Evolutionary conservation across 2,329 filamentous ascomycete species (phyloP), one percentile per base, ranked within the genome.

Genomic region (Epichloe coenophiala): DNA sequence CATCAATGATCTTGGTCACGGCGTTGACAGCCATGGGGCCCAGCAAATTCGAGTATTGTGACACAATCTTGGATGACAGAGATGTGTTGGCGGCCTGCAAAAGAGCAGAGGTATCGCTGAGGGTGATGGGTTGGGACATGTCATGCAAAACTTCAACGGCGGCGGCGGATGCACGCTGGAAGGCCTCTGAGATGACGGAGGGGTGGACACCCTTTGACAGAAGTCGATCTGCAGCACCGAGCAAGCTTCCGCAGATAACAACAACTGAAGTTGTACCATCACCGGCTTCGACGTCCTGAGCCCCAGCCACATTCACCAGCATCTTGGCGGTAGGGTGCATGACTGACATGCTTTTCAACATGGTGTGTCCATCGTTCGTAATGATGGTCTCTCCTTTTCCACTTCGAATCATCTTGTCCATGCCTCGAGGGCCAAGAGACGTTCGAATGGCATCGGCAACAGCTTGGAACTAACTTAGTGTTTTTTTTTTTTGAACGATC

Each of bases 241-340:
- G 78, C 60, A 98, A 76, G 71, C 88, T 95, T 65, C 93, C 94
- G 60, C 88, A 93, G 70, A 98, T 95, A 58, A 98, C 93, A 33
- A 98, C 93, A 27, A 98, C 93, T 3, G 91, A 97, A 37, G 93
- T 98, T 51, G 93, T 98, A 62, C 93, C 94, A 68, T 98, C 93
- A 72, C 93, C 93, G 56, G 93, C 93, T 70, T 98, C 93, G 54
- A 98, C 89, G 74, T 98, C 93, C 69, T 98, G 93, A 58, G 93
- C 93, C 59, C 93, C 88, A 62, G 91, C 94, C 55, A 98, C 80
- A 69, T 98, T 90, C 63, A 98, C 93, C 59, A 98, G 78, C 93
- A 98, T 98, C 75, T 95, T 96, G 48, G 93, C 93, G 46, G 94
- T 95, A n/a, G 93, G 93, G 67, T 98, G 93, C 85, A 98, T 89